Conservation (phyloP, 2,329 filamentous ascomycete species). For the Botrytis cinerea region DNA sequence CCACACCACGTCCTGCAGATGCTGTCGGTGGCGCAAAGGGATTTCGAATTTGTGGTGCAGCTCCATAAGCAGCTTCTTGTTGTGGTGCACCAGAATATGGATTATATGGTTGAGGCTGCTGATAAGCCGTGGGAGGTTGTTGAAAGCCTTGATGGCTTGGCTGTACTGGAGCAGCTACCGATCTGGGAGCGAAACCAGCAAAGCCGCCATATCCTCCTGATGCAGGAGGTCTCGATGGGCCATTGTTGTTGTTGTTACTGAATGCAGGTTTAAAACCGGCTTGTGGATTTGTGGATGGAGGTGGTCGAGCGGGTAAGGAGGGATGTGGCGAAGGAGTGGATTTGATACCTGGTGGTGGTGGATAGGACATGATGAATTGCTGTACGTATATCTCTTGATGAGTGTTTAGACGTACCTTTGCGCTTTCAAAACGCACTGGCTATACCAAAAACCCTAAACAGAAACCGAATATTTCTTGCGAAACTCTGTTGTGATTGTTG, state of each 20-base stretch:
- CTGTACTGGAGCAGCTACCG: conserved; percentile 50
- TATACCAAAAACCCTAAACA: conserved; percentile 13
- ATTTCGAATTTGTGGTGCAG: conserved; percentile 73
- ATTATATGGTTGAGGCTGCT: conserved; percentile 33
- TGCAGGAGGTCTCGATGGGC: conserved; percentile 31
- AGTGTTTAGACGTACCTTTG: conserved; percentile 44
- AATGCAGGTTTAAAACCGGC: conserved; percentile 35
- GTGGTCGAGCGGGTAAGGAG: conserved; percentile 77
- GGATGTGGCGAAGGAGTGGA: conserved; percentile 50
- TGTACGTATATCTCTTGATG: conserved; percentile 38
- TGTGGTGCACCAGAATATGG: conserved; percentile 32
- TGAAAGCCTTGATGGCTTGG: conserved; percentile 32
- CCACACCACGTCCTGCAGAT: conserved; percentile 42
- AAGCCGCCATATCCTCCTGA: conserved; percentile 44
- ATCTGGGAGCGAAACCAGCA: conserved; percentile 60
- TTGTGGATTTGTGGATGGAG: conserved; percentile 51
- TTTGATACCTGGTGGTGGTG: conserved; percentile 76
- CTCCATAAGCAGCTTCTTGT: conserved; percentile 47
- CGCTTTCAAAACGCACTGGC: conserved; percentile 35
- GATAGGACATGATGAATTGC: conserved; percentile 78
- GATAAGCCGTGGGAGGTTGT: conserved; percentile 38
- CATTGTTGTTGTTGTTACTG: conserved; percentile 27
- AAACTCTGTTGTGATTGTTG: background rate
- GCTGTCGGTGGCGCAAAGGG: conserved; percentile 71
- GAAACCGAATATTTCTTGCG: background rate